Evolutionary conservation across 805 yeast genomes (phyloP), one percentile per base, ranked within the genome.

Genomic region (Wickerhamiella domercqiae): DNA sequence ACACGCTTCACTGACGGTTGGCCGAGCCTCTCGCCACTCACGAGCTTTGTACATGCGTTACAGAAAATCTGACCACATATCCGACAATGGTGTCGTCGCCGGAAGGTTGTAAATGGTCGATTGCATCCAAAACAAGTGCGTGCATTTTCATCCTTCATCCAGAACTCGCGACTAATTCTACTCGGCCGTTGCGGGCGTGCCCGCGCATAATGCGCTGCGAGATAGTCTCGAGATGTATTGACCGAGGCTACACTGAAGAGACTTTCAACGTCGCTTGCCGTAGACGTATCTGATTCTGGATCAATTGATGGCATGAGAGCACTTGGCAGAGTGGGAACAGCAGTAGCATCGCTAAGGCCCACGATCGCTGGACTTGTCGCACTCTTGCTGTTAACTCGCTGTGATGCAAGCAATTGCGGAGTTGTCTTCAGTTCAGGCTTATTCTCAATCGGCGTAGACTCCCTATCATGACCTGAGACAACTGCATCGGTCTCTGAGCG

Each of bases 31-130:
- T 71, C 68, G 35, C 90, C 82, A 42, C 78, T 51, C 49, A 82
- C 60, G 49, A 83, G 69, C 2, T 70, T 60, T 0, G 95, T 82
- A 56, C 98, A 87, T 7, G 68, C 66, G 32, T 78, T 68, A 56
- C 98, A 87, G 52, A 86, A 87, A 35, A 87, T 86, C 55, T 86
- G 94, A 2, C 98, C 98, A 59, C 98, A 87, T 25, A 87, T 75
- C 38, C 98, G 63, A 52, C 98, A 87, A 57, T 87, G 98, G 54
- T 87, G 98, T 46, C 81, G 79, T 47, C 98, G 65, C 54, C 95
- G 63, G 59, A 84, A 86, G 0, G 96, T 54, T 31, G 53, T 48
- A 43, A 87, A 87, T 3, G 73, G 71, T 38, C 74, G 68, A 39
- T 78, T 81, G 56, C 97, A 87, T 13, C 77, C 67, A 40, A 83